Conservation (phyloP, 2,329 filamentous ascomycete genomes). For the Mariannaea sp. region DNA sequence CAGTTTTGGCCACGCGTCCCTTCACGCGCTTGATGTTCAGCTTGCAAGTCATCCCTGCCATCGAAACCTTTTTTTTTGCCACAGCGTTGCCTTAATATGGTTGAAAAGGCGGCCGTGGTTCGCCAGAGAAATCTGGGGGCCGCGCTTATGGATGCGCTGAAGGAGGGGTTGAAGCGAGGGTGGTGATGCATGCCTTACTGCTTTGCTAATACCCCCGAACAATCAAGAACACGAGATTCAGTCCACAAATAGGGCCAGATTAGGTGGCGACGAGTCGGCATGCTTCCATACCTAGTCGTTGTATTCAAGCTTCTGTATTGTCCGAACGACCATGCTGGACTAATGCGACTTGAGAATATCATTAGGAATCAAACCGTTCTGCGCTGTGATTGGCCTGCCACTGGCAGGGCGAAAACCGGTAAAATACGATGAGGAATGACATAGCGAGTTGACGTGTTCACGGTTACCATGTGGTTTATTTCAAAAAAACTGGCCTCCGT, state of each 20-base stretch:
- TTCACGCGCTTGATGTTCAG: not conserved
- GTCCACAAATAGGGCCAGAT: not conserved
- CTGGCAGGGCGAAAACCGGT: not conserved
- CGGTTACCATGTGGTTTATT: no score
- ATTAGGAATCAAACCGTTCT: not conserved
- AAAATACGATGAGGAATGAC: not conserved
- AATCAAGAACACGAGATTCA: no score
- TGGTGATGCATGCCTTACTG: no score
- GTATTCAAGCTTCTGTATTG: not conserved
- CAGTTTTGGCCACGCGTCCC: slow-evolving; percentile 10
- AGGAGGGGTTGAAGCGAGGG: no score
- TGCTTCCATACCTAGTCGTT: not conserved
- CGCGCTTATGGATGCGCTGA: no score
- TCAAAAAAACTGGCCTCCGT: no score
- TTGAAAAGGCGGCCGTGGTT: not conserved
- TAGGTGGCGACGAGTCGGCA: not conserved
- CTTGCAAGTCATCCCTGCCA: not conserved
- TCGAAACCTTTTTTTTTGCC: not conserved
- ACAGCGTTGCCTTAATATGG: not conserved
- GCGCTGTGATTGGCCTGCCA: not conserved
- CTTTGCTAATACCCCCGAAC: no score
- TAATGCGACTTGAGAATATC: not conserved
- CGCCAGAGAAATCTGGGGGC: no score
- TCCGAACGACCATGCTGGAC: not conserved
- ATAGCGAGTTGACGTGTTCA: not conserved